Evolutionary conservation across 108 stramenopile genomes (phyloP), one percentile per base, ranked within the genome.

Genomic region (Skeletonema potamos): DNA sequence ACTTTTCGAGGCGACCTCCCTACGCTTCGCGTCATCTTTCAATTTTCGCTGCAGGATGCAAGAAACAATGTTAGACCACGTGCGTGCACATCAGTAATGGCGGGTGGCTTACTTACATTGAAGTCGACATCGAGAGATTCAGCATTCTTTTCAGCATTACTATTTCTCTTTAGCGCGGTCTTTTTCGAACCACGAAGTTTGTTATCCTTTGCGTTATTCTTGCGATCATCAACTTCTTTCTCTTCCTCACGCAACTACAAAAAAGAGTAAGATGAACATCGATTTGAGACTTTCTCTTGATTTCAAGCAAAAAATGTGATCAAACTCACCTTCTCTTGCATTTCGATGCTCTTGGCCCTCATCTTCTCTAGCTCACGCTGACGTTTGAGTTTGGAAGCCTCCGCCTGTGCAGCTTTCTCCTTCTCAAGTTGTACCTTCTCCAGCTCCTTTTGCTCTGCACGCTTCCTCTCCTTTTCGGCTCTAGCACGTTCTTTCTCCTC

Each of bases 241-340:
- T 33, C 46, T 30, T 62, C 62, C 20, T 41, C 37, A 34, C 28
- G 24, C 29, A 70, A 34, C 27, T 24, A 5, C 1, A 54, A 26
- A 33, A 37, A 48, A 66, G 36, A 4, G 27, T 13, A 62, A 34
- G 0, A 62, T 18, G 8, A 55, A n/a, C 12, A 51, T 48, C 12
- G 26, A 13, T 13, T 61, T 64, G 9, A 17, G 17, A n/a, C 44
- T 18, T 26, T 11, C 1, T 44, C 27, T 17, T 13, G 12, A 65
- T 28, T 17, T 48, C 27, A 15, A 32, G 3, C 44, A 32, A 0
- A 22, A 24, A 22, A 17, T 65, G n/a, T 32, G 13, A 10, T 26
- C 17, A 28, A 26, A 46, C 73, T 57, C 10, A 67, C 70, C 59
- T 68, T 66, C 34, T 79, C 43, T 33, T 65, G 68, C 54, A 71